Percentiles rank a stretch among this genome's conserved stretches.
Evolutionary conservation across 257 asterid genomes (phyloP).

Genomic region (Craterostigma plantagineum): DNA sequence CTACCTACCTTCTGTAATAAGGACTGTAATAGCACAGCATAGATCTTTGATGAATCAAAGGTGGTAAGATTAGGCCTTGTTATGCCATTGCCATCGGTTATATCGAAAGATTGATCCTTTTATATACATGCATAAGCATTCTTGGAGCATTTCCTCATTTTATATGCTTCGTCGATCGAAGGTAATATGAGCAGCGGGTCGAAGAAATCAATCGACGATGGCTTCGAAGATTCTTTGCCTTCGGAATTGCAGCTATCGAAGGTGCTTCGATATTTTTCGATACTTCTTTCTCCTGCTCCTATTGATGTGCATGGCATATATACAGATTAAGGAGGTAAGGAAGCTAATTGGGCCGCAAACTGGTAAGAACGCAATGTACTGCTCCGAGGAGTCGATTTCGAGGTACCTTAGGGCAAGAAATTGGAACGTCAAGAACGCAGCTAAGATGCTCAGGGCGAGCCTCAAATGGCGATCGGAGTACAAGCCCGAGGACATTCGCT

Average conservation of each 20-base stretch:
- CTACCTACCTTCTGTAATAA: no score
- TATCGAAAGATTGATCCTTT: no score
- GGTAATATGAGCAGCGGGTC: not conserved
- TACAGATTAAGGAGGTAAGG: slow-evolving; percentile 72
- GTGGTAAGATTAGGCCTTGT: no score
- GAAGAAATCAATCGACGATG: not conserved
- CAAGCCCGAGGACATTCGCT: slow-evolving; percentile 69
- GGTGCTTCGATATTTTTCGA: slow-evolving; percentile 21
- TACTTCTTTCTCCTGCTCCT: no score
- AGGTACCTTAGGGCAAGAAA: slow-evolving; percentile 73
- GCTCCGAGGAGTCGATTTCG: slow-evolving; percentile 48
- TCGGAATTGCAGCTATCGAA: slow-evolving; percentile 23
- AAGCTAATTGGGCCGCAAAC: slow-evolving; percentile 50
- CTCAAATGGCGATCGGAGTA: slow-evolving; percentile 67
- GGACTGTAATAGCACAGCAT: no score
- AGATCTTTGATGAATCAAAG: no score
- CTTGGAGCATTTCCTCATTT: no score
- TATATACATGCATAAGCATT: no score
- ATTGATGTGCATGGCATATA: no score
- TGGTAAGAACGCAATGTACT: slow-evolving; percentile 36
- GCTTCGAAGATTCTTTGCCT: slow-evolving; percentile 1
- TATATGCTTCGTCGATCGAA: not conserved
- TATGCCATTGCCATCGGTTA: no score
- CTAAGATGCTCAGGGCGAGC: slow-evolving; percentile 70
- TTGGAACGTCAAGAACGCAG: slow-evolving; percentile 85